Evolutionary conservation across 1,284 basidiomycete genomes (phyloP), one percentile per base, ranked within the genome.

Genomic region (Ceratobasidium sp.): DNA sequence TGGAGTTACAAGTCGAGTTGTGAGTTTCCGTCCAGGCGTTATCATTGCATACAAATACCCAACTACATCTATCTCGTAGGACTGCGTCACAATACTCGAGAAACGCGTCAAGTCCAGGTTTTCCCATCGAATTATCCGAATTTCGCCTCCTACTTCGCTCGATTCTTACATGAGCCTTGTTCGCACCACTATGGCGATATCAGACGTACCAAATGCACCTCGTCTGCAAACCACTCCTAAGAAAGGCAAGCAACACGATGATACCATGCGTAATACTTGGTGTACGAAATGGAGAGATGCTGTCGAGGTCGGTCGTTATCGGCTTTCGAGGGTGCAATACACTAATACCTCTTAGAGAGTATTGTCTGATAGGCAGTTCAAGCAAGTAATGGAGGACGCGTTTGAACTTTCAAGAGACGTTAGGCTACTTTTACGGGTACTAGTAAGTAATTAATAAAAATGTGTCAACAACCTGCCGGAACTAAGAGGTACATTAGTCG

Each of bases 101-200:
- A 98, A 99, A 83, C 89, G 96, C 63, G 96, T 98, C 67, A 97
- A 98, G 84, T 97, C 95, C 79, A 90, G 96, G 6, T 99, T 98
- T 84, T 97, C 96, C 4, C 95, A 95, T 47, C 88, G 96, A 65
- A 93, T 96, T 81, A 87, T 96, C 79, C 89, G 94, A 68, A 91
- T 94, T 7, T 87, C 89, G 0, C 89, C 91, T 26, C 90, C 91
- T 0, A 81, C 86, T 6, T 84, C 84, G 13, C 78, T 90, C 3
- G 81, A 86, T 23, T 74, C 71, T 37, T 71, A 47, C 31, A 39
- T 63, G 33, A 67, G 47, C 54, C 64, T 53, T 45, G 11, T 64
- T 23, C 42, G 28, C 45, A 39, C 74, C 1, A 23, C 45, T 15
- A 42, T 47, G 37, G n/a, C 3, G 54, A 17, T 47, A 2, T 17